Percentiles rank a stretch among this genome's conserved stretches.
Conservation (phyloP, 2,329 filamentous ascomycete genomes). For the Gremmenia infestans region DNA sequence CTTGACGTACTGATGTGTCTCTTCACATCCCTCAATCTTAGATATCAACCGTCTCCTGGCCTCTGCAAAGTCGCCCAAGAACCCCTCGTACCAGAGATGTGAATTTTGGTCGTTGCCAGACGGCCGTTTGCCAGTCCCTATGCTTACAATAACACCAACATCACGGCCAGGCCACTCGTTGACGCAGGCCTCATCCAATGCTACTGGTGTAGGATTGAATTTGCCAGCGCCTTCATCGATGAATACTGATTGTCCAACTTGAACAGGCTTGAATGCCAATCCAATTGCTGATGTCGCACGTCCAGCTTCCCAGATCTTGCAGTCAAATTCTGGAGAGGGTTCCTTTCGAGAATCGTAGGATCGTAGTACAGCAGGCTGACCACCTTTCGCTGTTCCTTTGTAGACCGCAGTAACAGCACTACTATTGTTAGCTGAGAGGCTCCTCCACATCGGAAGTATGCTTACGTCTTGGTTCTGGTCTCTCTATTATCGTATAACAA, state of each 20-base stretch:
- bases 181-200: constrained; percentile 82
- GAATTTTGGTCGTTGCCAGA: constrained; percentile 63
- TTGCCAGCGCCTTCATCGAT: constrained; percentile 88
- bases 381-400: constrained; percentile 68
- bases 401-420: constrained; percentile 90
- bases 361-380: constrained; percentile 68
- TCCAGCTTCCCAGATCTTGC: constrained; percentile 95
- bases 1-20: constrained; percentile 81
- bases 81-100: constrained; percentile 89
- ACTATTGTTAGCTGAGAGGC: constrained; percentile 18
- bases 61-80: constrained; percentile 88
- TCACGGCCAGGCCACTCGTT: constrained; percentile 96
- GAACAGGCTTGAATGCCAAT: constrained; percentile 91
- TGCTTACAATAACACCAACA: constrained; percentile 84
- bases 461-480: constrained; percentile 84
- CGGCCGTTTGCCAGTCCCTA: constrained; percentile 87
- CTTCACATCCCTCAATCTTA: constrained; percentile 94
- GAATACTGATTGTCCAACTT: constrained; percentile 88
- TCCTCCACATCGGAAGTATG: constrained; percentile 15
- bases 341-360: constrained; percentile 96
- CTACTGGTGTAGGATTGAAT: constrained; percentile 83
- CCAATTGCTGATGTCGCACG: constrained; percentile 89
- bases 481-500: constrained; percentile 83
- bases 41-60: constrained; percentile 76
- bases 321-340: constrained; percentile 84